Percentiles rank a stretch among this genome's conserved stretches.
phyloP scores from a whole-genome alignment of 2,329 filamentous ascomycete species.

The Pseudocercospora fuligena region DNA sequence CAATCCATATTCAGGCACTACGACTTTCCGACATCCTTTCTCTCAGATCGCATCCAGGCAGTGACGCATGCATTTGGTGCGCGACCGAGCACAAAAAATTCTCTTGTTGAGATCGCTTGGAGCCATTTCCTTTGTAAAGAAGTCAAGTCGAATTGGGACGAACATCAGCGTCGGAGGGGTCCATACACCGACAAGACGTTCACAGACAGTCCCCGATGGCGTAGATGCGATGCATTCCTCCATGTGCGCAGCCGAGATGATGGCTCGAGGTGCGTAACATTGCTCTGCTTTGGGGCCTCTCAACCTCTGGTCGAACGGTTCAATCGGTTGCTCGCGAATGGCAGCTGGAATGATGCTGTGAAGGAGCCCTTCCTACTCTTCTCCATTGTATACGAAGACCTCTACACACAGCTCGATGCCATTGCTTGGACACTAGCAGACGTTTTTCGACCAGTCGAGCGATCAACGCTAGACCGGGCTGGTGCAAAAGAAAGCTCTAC shows the following conservation, averaged over 20 bases:
- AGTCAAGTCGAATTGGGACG: not conserved
- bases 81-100: not conserved
- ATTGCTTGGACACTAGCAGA: conserved; percentile 38
- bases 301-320: conserved; percentile 1
- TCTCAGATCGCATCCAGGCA: conserved; percentile 8
- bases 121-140: conserved; percentile 17
- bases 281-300: conserved; percentile 12
- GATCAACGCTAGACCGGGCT: conserved; percentile 29
- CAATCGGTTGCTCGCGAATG: conserved; percentile 1
- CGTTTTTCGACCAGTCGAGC: conserved; percentile 42
- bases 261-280: conserved; percentile 16
- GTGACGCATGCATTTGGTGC: conserved; percentile 12
- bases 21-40: conserved; percentile 3
- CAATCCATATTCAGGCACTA: conserved; percentile 10
- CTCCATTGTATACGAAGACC: conserved; percentile 39
- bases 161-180: not conserved
- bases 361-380: conserved; percentile 42
- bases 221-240: conserved; percentile 15
- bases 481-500: conserved; percentile 30
- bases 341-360: conserved; percentile 28
- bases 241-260: conserved; percentile 16
- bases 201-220: not conserved
- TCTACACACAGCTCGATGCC: conserved; percentile 40
- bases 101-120: conserved; percentile 12
- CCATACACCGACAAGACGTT: not conserved